Conservation (phyloP, 1,139 yeast species). For the Hyphopichia pseudoburtonii region DNA sequence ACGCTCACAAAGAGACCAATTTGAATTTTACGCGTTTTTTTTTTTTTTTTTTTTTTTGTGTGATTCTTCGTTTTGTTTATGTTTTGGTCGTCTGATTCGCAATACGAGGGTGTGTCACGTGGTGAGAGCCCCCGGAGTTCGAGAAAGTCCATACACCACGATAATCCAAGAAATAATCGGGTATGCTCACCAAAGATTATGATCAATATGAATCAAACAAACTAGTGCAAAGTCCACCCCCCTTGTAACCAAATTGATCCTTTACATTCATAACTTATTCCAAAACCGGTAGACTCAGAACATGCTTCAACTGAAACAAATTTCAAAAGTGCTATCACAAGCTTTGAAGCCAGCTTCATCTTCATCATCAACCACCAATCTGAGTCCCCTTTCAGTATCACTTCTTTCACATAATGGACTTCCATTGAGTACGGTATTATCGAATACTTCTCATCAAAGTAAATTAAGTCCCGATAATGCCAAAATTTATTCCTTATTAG, state of each 20-base stretch:
- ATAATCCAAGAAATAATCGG: too few relatives aligned
- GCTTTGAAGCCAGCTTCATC: conserved; percentile 28
- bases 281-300: not conserved
- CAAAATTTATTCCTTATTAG: conserved; percentile 47
- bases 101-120: too few relatives aligned
- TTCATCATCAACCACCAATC: conserved; percentile 4
- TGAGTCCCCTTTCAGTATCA: conserved; percentile 38
- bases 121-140: too few relatives aligned
- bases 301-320: conserved; percentile 51
- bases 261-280: not conserved
- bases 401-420: conserved; percentile 43
- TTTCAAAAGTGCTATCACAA: conserved; percentile 43
- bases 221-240: not conserved
- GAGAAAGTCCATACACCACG: too few relatives aligned
- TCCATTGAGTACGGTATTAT: conserved; percentile 38
- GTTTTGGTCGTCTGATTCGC: too few relatives aligned
- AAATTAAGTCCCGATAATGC: conserved; percentile 37
- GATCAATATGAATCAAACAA: too few relatives aligned
- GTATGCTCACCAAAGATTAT: too few relatives aligned
- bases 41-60: too few relatives aligned
- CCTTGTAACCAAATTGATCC: not conserved
- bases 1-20: too few relatives aligned
- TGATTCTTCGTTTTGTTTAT: too few relatives aligned
- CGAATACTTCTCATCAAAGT: conserved; percentile 12
- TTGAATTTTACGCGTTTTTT: too few relatives aligned